A percentile compares a stretch with the other conserved stretches of the same genome.
These are phyloP conservation scores for Asterella californica DNA, from an alignment of 225 moss, liverwort and hornwort species.

Conservation along the genomic window DNA sequence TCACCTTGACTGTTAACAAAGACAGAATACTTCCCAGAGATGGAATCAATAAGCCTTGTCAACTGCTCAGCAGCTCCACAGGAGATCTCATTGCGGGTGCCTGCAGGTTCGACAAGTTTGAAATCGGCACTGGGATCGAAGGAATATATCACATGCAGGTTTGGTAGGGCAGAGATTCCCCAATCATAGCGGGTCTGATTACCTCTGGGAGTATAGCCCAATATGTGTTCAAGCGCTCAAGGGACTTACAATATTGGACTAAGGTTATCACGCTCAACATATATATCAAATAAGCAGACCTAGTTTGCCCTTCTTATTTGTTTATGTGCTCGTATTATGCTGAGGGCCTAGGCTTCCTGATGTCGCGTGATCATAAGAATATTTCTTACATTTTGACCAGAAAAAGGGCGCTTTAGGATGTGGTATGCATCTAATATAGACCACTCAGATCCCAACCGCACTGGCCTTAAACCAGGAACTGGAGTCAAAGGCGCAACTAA, in stretches of 20 bases:
- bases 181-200: background rate
- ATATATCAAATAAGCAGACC: no score
- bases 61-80: background rate
- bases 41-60: background rate
- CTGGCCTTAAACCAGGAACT: no score
- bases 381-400: no score
- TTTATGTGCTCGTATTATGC: no score
- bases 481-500: no score
- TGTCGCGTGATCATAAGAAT: no score
- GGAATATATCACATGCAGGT: background rate
- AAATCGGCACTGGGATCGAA: background rate
- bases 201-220: background rate
- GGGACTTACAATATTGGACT: background rate
- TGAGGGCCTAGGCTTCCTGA: no score
- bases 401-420: no score
- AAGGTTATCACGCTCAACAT: background rate
- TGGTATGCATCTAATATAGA: no score
- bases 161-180: background rate
- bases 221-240: background rate
- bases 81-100: background rate
- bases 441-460: no score
- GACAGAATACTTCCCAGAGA: background rate
- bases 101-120: background rate
- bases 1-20: background rate
- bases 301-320: no score